Evolutionary conservation across 129 eudicot species (phyloP), one percentile per base, ranked within the genome.

Genomic region (Arctium minus): DNA sequence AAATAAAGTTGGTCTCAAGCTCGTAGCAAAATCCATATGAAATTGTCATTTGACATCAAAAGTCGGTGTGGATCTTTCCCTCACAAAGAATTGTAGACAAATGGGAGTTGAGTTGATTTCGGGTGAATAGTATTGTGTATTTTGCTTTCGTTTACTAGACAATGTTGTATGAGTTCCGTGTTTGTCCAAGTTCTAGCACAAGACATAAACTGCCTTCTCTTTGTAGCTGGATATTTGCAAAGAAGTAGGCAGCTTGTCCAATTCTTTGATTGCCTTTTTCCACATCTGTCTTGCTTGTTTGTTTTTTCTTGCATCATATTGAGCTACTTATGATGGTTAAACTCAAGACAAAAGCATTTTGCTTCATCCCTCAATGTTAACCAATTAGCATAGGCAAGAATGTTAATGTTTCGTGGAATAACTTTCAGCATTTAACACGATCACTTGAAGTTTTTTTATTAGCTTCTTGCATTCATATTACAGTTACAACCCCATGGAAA

Each of bases 401-500:
- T 13, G 64, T 50, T 50, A 50, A 8, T 50, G 13, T 50, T 50
- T 2, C 5, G 3, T 50, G 27, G 75, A 50, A 17, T 71, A 11
- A 72, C 40, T 40, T 50, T 38, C 35, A 35, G 38, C 71, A 50
- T 18, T 35, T 70, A 13, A 48, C 71, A 69, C 38, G 8, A 15
- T 4, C 48, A 64, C 69, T 65, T 13, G 6, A 56, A 56, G 77
- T 32, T 83, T 33, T 80, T 15, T 65, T 32, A 69, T 56, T 53
- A 56, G 31, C 68, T 38, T 73, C 36, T 83, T 67, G 40, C 35
- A 68, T 67, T 81, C 73, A 33, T 68, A 37, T 65, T 35, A 73
- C 79, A 93, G 97, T 78, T 95, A 95, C 89, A 96, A 96, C 82
- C 91, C 97, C 75, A 72, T 89, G 81, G 97, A 93, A 83, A 89